phyloP scores from a whole-genome alignment of 139 green algal species.

The Chlorokybus atmophyticus region DNA sequence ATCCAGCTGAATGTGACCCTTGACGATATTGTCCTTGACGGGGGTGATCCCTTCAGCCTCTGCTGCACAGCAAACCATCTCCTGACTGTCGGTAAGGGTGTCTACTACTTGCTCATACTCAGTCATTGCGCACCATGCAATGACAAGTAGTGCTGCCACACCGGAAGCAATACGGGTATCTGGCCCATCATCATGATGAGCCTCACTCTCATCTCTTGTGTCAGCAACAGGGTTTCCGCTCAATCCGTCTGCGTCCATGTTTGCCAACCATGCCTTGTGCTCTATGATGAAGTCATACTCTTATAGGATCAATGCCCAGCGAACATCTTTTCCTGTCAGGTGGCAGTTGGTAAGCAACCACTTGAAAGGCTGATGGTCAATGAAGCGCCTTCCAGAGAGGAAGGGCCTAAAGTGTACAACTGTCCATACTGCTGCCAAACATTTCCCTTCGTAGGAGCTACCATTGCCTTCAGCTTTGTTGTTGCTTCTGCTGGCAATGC shows the following conservation, averaged over 20 bases:
- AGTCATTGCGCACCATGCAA: too few relatives aligned
- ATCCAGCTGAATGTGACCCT: neutral
- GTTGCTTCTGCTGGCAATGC: conserved; percentile 3
- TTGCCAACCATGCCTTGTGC: neutral
- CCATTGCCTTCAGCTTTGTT: conserved; percentile 14
- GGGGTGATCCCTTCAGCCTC: too few relatives aligned
- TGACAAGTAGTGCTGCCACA: too few relatives aligned
- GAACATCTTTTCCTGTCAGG: conserved; percentile 2
- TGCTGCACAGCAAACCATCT: too few relatives aligned
- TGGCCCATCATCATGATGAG: too few relatives aligned
- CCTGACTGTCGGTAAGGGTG: too few relatives aligned
- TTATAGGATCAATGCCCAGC: conserved; percentile 3
- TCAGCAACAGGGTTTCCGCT: too few relatives aligned
- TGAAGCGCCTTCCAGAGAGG: conserved; percentile 6
- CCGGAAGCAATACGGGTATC: too few relatives aligned
- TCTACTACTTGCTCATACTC: too few relatives aligned
- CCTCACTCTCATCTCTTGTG: too few relatives aligned
- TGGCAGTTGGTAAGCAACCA: conserved; percentile 2
- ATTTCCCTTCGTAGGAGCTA: conserved; percentile 9
- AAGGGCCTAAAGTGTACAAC: conserved; percentile 7
- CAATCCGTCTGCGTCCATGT: too few relatives aligned
- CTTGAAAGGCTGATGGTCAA: conserved; percentile 17
- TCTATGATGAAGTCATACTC: conserved; percentile 3
- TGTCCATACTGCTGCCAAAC: conserved; percentile 5
- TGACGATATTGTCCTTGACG: too few relatives aligned